Evolutionary conservation across 345 rosid species (phyloP).

Genomic region (Cardamine chenopodiifolia): DNA sequence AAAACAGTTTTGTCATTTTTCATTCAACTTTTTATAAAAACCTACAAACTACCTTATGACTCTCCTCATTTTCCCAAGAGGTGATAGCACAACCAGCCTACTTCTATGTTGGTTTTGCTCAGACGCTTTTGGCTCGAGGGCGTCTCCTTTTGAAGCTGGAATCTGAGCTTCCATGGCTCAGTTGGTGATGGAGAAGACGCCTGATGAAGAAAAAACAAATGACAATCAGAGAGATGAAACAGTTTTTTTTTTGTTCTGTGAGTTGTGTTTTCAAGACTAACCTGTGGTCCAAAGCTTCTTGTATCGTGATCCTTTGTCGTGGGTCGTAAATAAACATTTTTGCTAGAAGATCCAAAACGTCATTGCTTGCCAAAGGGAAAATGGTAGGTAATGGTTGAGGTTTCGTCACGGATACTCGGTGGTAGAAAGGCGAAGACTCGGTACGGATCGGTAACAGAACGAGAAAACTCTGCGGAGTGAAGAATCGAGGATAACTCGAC

Average conservation of each 20-base stretch:
- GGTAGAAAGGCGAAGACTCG: no score
- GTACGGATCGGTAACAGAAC: no score
- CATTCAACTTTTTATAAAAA: no score
- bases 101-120: slow-evolving; percentile 38
- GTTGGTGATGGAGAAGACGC: slow-evolving; percentile 50
- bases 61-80: slow-evolving; percentile 51
- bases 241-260: no score
- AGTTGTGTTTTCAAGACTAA: background rate
- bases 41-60: no score
- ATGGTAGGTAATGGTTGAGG: slow-evolving; percentile 51
- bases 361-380: slow-evolving; percentile 65
- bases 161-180: slow-evolving; percentile 49
- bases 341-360: slow-evolving; percentile 53
- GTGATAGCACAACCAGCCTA: slow-evolving; percentile 46
- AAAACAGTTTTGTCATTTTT: no score
- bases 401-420: no score
- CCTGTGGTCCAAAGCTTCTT: slow-evolving; percentile 68
- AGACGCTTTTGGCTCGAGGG: slow-evolving; percentile 34
- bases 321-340: slow-evolving; percentile 67
- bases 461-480: no score
- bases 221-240: background rate
- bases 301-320: slow-evolving; percentile 52
- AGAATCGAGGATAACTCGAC: no score
- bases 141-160: slow-evolving; percentile 48
- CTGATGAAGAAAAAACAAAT: slow-evolving; percentile 10